Conservation (phyloP, 768 basidiomycete genomes). For the Leccinum uliginosum region DNA sequence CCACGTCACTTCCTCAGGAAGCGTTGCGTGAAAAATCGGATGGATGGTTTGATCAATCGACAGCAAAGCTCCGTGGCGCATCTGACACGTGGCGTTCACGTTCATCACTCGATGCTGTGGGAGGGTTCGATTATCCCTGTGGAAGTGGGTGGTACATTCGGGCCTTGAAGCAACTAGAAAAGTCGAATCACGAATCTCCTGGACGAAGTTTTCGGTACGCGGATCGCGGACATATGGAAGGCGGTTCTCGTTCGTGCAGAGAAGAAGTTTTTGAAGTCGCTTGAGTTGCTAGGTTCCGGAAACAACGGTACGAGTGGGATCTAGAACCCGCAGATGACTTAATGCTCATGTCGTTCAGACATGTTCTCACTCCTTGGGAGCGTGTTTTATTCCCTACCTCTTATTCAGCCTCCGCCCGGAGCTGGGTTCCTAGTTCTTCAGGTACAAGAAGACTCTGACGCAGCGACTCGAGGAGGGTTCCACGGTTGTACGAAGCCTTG, state of each 20-base stretch:
- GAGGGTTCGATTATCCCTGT: slow-evolving; percentile 54
- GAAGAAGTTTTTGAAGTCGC: slow-evolving; percentile 39
- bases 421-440: slow-evolving; percentile 44
- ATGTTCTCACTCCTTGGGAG: slow-evolving; percentile 42
- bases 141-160: slow-evolving; percentile 42
- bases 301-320: slow-evolving; percentile 16
- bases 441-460: slow-evolving; percentile 57
- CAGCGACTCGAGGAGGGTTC: slow-evolving; percentile 61
- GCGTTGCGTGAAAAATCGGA: slow-evolving; percentile 45
- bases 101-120: slow-evolving; percentile 52
- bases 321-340: background rate
- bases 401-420: slow-evolving; percentile 44
- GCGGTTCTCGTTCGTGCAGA: slow-evolving; percentile 40
- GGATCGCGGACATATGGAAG: slow-evolving; percentile 60
- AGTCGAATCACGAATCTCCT: slow-evolving; percentile 35
- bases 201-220: slow-evolving; percentile 50
- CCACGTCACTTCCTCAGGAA: slow-evolving; percentile 44
- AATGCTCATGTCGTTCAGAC: slow-evolving; percentile 36
- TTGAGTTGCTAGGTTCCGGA: slow-evolving; percentile 28
- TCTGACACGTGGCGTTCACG: slow-evolving; percentile 57
- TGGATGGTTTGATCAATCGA: slow-evolving; percentile 62
- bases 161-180: slow-evolving; percentile 50
- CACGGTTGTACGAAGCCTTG: slow-evolving; percentile 55
- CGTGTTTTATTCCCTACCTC: slow-evolving; percentile 51
- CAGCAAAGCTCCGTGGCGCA: slow-evolving; percentile 40